phyloP scores from a whole-genome alignment of 2,329 filamentous ascomycete genomes.

The Coniochaeta sp. region DNA sequence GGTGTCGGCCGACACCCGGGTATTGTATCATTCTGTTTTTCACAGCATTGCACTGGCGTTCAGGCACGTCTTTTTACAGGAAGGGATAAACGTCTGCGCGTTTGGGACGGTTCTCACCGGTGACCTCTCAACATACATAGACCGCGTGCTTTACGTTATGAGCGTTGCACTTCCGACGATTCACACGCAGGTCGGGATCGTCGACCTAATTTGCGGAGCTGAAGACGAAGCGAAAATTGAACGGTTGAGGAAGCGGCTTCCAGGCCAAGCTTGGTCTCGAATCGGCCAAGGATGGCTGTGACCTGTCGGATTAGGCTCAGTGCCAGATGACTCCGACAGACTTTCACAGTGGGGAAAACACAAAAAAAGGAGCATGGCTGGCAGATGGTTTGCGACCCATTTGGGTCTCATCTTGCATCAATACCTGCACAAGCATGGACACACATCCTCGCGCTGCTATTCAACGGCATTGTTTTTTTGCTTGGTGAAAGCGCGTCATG shows the following conservation, averaged over 20 bases:
- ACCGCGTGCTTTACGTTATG: constrained; percentile 1
- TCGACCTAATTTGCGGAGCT: constrained; percentile 1
- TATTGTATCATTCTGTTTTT: constrained; percentile 16
- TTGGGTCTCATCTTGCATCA: neutral
- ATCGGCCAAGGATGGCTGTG: neutral
- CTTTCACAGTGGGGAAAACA: neutral
- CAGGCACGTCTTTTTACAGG: neutral
- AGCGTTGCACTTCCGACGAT: constrained; percentile 1
- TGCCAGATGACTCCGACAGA: neutral
- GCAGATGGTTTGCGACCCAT: neutral
- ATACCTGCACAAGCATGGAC: constrained; percentile 1
- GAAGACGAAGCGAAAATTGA: neutral
- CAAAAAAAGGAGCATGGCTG: neutral
- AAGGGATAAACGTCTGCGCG: constrained; percentile 2
- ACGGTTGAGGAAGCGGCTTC: neutral
- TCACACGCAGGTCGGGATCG: constrained; percentile 2
- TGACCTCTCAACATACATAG: neutral
- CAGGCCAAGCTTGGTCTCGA: neutral
- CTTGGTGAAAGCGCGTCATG: neutral
- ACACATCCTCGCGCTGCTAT: neutral
- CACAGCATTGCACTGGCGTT: constrained; percentile 11
- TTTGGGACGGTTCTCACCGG: neutral
- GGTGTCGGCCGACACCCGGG: constrained; percentile 10
- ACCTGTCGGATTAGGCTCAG: neutral
- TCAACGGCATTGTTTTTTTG: neutral